These are phyloP conservation scores for Rhynchosporium graminicola DNA, from an alignment of 2,329 filamentous ascomycete genomes.

Conservation along the genomic window DNA sequence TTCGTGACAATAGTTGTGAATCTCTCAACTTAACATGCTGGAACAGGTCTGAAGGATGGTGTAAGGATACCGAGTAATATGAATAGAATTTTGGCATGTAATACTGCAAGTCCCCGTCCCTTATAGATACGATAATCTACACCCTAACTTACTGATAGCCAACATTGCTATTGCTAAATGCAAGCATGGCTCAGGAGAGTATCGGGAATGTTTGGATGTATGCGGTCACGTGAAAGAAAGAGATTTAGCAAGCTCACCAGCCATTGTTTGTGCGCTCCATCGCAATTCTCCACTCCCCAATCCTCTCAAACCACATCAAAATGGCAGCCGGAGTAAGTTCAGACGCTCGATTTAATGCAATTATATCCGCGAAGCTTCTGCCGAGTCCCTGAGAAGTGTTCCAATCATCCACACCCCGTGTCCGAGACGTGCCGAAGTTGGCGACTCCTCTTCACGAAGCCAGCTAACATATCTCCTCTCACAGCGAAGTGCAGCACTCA, in stretches of 20 bases:
- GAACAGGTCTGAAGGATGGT: no score
- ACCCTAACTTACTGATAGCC: no score
- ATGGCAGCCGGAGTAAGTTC: slow-evolving; percentile 68
- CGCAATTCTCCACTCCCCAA: slow-evolving; percentile 51
- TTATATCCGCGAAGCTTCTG: slow-evolving; percentile 17
- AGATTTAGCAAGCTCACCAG: slow-evolving; percentile 24
- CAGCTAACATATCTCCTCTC: slow-evolving; percentile 34
- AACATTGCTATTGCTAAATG: no score
- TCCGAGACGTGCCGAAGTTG: slow-evolving; percentile 29
- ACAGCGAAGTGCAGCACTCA: slow-evolving; percentile 96
- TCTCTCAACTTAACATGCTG: no score
- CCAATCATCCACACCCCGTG: slow-evolving; percentile 8
- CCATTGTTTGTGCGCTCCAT: slow-evolving; percentile 35
- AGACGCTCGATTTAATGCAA: slow-evolving; percentile 35
- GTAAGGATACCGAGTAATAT: no score
- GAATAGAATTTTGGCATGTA: no score
- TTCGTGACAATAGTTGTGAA: no score
- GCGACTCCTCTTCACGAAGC: slow-evolving; percentile 20
- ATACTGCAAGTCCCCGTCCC: no score
- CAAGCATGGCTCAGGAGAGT: no score
- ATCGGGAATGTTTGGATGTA: not conserved
- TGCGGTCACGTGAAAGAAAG: slow-evolving; percentile 31
- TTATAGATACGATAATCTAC: no score
- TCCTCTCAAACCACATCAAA: slow-evolving; percentile 52
- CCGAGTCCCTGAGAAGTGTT: not conserved